Conservation (phyloP, 2,329 filamentous ascomycete species). For the Cryphonectria nitschkei region DNA sequence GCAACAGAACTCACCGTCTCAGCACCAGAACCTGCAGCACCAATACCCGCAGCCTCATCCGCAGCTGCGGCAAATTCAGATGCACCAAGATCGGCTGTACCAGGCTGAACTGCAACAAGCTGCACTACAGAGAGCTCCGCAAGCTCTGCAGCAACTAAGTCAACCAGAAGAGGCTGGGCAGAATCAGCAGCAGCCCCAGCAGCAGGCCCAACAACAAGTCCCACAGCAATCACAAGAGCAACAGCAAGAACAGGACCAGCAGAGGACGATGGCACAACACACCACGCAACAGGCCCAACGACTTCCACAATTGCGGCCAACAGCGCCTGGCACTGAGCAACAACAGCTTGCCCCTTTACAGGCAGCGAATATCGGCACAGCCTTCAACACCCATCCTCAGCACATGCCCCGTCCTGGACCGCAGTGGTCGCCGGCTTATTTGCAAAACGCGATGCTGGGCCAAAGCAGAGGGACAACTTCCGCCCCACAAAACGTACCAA, state of each 20-base stretch:
- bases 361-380: neutral
- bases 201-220: neutral
- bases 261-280: neutral
- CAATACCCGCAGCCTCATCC: no score
- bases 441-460: neutral
- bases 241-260: neutral
- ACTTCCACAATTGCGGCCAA: constrained; percentile 22
- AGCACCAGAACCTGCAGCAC: no score
- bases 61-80: no score
- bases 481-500: neutral
- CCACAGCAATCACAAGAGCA: neutral
- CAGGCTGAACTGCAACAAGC: no score
- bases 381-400: neutral
- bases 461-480: constrained; percentile 9
- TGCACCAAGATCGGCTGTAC: no score
- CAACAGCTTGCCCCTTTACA: constrained; percentile 8
- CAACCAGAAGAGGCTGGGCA: no score
- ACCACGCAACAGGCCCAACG: constrained; percentile 20
- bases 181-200: neutral
- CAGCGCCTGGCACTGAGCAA: constrained; percentile 13
- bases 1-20: no score
- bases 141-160: no score
- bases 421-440: constrained; percentile 21
- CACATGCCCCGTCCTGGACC: neutral
- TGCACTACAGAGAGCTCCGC: neutral